Conservation (phyloP, 352 stramenopile species). For the Pythium insidiosum region DNA sequence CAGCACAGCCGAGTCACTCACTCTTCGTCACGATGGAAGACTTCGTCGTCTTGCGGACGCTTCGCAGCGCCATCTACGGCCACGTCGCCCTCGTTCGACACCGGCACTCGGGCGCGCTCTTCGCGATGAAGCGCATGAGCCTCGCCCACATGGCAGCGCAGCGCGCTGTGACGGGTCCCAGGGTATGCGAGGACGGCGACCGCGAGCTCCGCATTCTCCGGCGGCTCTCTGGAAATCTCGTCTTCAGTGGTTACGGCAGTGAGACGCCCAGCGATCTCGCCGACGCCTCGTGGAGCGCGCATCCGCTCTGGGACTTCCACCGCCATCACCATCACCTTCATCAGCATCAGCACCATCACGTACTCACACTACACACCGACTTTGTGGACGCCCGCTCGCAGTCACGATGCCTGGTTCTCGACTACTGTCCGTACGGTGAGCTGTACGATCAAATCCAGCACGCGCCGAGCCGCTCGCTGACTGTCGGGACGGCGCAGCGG, state of each 20-base stretch:
- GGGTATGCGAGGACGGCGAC: constrained; percentile 35
- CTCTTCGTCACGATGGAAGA: constrained; percentile 36
- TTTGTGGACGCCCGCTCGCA: constrained; percentile 38
- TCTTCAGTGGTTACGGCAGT: constrained; percentile 15
- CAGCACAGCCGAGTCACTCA: too few relatives aligned
- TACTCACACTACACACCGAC: constrained; percentile 38
- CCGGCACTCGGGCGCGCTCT: constrained; percentile 18
- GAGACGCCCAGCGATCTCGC: constrained; percentile 3
- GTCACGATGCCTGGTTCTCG: constrained; percentile 47
- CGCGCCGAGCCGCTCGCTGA: constrained; percentile 6
- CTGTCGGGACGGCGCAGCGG: constrained; percentile 16
- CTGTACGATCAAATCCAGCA: constrained; percentile 35
- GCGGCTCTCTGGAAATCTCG: constrained; percentile 21
- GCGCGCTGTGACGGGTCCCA: constrained; percentile 27
- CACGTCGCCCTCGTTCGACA: constrained; percentile 35
- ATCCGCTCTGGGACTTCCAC: constrained; percentile 19
- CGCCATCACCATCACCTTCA: neutral
- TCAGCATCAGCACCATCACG: constrained; percentile 15
- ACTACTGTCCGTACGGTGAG: constrained; percentile 53
- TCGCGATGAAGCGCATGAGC: constrained; percentile 65
- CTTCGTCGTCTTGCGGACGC: constrained; percentile 26
- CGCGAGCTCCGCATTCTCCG: constrained; percentile 35
- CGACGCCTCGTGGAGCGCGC: constrained; percentile 15
- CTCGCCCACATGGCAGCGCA: constrained; percentile 36
- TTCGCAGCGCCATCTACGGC: constrained; percentile 49